Conservation (phyloP, 75 land plant genomes). For the Ceratopteris richardii region DNA sequence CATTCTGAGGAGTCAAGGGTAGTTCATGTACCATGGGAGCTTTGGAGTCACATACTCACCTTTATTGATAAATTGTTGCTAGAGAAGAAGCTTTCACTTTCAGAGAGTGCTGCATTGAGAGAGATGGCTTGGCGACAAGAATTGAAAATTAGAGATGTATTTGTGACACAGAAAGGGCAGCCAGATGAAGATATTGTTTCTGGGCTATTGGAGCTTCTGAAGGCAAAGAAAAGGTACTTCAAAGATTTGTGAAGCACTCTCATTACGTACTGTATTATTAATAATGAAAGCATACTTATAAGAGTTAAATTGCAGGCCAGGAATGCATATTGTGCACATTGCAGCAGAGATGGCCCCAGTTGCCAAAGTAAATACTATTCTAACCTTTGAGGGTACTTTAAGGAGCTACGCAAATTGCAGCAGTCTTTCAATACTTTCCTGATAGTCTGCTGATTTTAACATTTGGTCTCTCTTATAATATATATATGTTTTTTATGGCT, state of each 20-base stretch:
- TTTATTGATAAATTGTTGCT: slow-evolving; percentile 71
- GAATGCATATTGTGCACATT: slow-evolving; percentile 75
- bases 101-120: slow-evolving; percentile 59
- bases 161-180: slow-evolving; percentile 45
- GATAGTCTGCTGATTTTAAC: background rate
- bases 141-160: slow-evolving; percentile 52
- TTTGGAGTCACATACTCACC: slow-evolving; percentile 80
- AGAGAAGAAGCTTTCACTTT: slow-evolving; percentile 55
- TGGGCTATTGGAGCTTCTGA: slow-evolving; percentile 43
- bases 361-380: slow-evolving; percentile 61
- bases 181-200: slow-evolving; percentile 44
- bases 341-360: slow-evolving; percentile 99
- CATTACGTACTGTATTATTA: background rate
- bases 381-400: too few species aligned
- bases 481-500: background rate
- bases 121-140: slow-evolving; percentile 82
- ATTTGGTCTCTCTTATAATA: too few species aligned
- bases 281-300: background rate
- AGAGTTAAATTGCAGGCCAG: slow-evolving; percentile 41
- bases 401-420: background rate
- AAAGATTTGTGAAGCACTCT: background rate
- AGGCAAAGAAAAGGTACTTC: slow-evolving; percentile 43
- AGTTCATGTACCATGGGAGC: slow-evolving; percentile 77
- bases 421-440: background rate
- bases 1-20: slow-evolving; percentile 21